Percentiles rank a stretch among this genome's conserved stretches.
Conservation (phyloP, 1,284 basidiomycete species). For the Abortiporus biennis region DNA sequence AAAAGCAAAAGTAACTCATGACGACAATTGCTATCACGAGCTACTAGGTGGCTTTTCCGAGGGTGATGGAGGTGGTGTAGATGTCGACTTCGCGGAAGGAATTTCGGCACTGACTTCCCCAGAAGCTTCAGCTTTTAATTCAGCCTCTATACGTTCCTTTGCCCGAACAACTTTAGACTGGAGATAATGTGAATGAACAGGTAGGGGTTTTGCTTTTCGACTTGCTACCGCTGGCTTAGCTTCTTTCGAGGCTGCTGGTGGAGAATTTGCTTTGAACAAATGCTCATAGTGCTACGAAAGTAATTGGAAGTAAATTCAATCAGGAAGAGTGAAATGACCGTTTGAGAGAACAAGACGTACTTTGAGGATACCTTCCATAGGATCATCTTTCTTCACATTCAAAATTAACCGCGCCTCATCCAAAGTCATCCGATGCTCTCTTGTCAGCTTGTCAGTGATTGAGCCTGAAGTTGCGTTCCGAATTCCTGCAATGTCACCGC, state of each 20-base stretch:
- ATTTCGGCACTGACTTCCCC: no score
- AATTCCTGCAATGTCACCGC: conserved; percentile 64
- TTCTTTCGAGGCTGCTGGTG: conserved; percentile 46
- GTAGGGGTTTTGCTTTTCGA: conserved; percentile 33
- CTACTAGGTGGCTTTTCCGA: neutral
- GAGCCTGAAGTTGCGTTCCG: conserved; percentile 71
- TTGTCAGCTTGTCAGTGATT: conserved; percentile 69
- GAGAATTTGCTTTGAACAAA: conserved; percentile 85
- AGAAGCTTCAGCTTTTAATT: conserved; percentile 39
- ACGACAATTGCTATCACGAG: neutral
- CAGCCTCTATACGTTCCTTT: conserved; percentile 90
- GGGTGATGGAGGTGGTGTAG: neutral
- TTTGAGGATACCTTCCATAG: conserved; percentile 66
- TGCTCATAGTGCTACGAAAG: conserved; percentile 80
- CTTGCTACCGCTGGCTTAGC: conserved; percentile 45
- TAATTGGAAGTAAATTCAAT: neutral
- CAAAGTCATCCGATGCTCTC: conserved; percentile 88
- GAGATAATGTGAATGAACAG: conserved; percentile 82
- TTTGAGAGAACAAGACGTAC: conserved; percentile 35
- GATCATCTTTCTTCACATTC: conserved; percentile 79
- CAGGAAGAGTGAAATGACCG: neutral
- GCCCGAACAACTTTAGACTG: conserved; percentile 97
- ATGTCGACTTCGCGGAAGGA: neutral
- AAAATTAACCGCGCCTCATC: conserved; percentile 95
- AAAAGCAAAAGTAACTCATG: neutral